Conservation (phyloP, 2,329 filamentous ascomycete species). For the Amauroascus verrucosus region DNA sequence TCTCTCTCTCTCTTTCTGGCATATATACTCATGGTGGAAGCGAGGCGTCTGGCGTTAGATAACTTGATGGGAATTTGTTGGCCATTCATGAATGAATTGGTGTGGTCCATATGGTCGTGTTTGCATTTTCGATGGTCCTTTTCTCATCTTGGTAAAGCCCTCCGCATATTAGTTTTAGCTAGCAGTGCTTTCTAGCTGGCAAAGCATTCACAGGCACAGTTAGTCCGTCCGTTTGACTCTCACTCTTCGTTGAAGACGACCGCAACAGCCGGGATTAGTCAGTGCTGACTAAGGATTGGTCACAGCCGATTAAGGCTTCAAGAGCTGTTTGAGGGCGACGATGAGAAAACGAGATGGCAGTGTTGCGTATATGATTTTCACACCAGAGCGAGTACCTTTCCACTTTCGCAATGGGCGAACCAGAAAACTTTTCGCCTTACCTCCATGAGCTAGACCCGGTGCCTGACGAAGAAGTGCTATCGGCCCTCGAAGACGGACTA, state of each 20-base stretch:
- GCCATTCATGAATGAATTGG: background rate
- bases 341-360: no score
- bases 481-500: conserved; percentile 42
- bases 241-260: no score
- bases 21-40: background rate
- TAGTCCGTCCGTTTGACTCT: no score
- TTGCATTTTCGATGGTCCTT: no score
- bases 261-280: no score
- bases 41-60: background rate
- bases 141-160: no score
- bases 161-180: no score
- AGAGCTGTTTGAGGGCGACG: no score
- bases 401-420: conserved; percentile 6
- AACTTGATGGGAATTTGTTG: background rate
- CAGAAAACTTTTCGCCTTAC: background rate
- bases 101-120: background rate
- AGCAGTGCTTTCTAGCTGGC: no score
- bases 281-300: no score
- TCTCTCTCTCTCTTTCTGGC: background rate
- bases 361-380: background rate
- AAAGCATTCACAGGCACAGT: no score
- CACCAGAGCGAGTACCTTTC: background rate
- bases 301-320: no score
- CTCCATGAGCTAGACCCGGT: conserved; percentile 72
- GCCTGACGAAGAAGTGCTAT: conserved; percentile 54